Evolutionary conservation across 257 asterid species (phyloP), one percentile per base, ranked within the genome.

Genomic region (Leonotis leonurus): DNA sequence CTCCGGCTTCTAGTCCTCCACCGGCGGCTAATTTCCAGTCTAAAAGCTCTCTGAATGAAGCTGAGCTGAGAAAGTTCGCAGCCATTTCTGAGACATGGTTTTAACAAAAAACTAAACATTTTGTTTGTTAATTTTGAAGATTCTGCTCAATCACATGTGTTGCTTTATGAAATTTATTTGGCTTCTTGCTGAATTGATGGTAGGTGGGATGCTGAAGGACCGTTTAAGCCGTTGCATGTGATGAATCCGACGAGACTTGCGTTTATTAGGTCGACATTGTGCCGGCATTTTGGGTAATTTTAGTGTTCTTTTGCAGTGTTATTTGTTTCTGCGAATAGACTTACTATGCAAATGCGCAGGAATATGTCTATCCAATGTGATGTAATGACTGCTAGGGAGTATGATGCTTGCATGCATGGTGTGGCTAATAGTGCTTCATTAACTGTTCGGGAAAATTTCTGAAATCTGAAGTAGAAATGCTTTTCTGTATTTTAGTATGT

Each of bases 171-270:
- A 4, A 45, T 44, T 67, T 20, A 5, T 50, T 36, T 58, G 18
- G 11, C 57, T 33, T 14, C 25, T 16, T 3, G 22, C 24, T n/a
- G 52, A 30, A 50, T 52, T 30, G 36, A 11, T 46, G n/a, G 54
- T 56, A 93, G 96, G 99, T 93, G 99, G 99, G 90, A 93, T 75
- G 85, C 90, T 6, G 95, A 93, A 65, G 99, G 99, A 9, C 99
- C 99, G 36, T 89, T 85, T 65, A 93, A 87, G 84, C 90, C 96
- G 62, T 58, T 93, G 77, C 99, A 89, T 74, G 77, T 35, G 45
- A 83, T 93, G 89, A 93, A 93, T 62, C 99, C 95, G 41, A 87
- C 97, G 13, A 89, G 99, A 67, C 85, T 93, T 72, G 96, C 97
- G 71, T 93, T 93, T 65, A 86, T 93, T 69, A 80, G 97, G 88